phyloP scores from a whole-genome alignment of 768 basidiomycete genomes.

The Fistulinella prunicolor region DNA sequence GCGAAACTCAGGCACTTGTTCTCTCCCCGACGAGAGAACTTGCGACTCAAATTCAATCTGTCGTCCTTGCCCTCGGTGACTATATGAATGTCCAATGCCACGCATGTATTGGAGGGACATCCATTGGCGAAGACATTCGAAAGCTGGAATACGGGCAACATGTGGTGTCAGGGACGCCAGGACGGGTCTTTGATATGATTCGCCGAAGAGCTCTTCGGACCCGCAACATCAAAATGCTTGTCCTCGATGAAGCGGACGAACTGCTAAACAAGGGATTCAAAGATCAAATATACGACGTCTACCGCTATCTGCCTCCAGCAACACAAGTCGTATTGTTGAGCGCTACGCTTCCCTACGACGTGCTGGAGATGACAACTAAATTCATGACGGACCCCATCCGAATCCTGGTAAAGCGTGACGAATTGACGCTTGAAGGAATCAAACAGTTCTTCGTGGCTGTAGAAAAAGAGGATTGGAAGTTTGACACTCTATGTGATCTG shows the following conservation, averaged over 20 bases:
- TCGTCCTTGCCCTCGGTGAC: slow-evolving; percentile 93
- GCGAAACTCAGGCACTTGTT: slow-evolving; percentile 95
- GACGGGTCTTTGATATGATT: slow-evolving; percentile 99
- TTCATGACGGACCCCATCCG: slow-evolving; percentile 99
- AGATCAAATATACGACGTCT: slow-evolving; percentile 99
- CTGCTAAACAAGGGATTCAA: slow-evolving; percentile 98
- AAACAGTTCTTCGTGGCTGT: slow-evolving; percentile 98
- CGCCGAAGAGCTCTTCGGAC: slow-evolving; percentile 88
- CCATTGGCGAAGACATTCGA: slow-evolving; percentile 95
- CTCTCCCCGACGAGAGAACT: slow-evolving; percentile 98
- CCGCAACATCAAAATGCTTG: slow-evolving; percentile 96
- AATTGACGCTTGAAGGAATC: slow-evolving; percentile 94
- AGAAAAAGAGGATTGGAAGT: slow-evolving; percentile 99
- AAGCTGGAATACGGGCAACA: slow-evolving; percentile 98
- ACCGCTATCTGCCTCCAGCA: slow-evolving; percentile 93
- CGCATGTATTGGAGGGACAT: slow-evolving; percentile 96
- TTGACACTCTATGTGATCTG: slow-evolving; percentile 94
- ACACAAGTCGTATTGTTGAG: slow-evolving; percentile 97
- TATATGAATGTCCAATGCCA: slow-evolving; percentile 99
- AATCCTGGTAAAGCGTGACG: slow-evolving; percentile 98
- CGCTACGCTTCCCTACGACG: slow-evolving; percentile 94
- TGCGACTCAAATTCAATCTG: slow-evolving; percentile 98
- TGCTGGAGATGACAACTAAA: slow-evolving; percentile 98
- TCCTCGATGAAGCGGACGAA: slow-evolving; percentile 94
- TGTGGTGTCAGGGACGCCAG: slow-evolving; percentile 95